A percentile compares a stretch with the other conserved stretches of the same genome.
These are phyloP conservation scores for Brettanomyces anomalus DNA, from an alignment of 805 yeast species.

Conservation along the genomic window DNA sequence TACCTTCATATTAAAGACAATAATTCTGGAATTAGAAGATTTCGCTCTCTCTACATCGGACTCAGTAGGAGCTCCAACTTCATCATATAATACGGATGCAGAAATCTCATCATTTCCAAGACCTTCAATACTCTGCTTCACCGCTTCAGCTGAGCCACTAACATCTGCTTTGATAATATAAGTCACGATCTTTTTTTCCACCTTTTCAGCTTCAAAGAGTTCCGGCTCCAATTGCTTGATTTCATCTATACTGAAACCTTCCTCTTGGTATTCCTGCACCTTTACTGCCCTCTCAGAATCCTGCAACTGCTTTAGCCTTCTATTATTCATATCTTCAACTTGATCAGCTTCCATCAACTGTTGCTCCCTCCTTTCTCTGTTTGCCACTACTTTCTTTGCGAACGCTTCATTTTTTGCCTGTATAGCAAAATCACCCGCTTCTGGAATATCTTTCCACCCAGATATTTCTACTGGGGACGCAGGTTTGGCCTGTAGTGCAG, in stretches of 20 bases:
- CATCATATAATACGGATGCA: conserved; percentile 58
- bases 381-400: conserved; percentile 68
- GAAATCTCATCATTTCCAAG: conserved; percentile 84
- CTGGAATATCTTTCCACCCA: conserved; percentile 93
- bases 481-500: conserved; percentile 63
- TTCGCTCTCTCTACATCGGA: conserved; percentile 60
- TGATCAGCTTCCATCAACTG: conserved; percentile 50
- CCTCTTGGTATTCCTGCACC: conserved; percentile 46
- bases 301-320: conserved; percentile 46
- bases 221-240: conserved; percentile 28
- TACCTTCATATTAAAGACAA: conserved; percentile 69
- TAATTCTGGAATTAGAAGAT: conserved; percentile 59
- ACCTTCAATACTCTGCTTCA: conserved; percentile 66
- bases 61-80: conserved; percentile 71
- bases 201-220: conserved; percentile 23
- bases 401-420: conserved; percentile 65
- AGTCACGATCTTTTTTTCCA: conserved; percentile 30
- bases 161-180: conserved; percentile 87
- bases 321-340: conserved; percentile 62
- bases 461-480: conserved; percentile 83
- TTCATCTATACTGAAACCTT: conserved; percentile 50
- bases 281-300: conserved; percentile 44
- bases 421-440: conserved; percentile 77
- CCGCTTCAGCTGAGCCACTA: conserved; percentile 91
- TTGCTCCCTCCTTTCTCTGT: conserved; percentile 47